A percentile compares a stretch with the other conserved stretches of the same genome.
Conservation (phyloP, 352 stramenopile species). For the Phytophthora pisi region DNA sequence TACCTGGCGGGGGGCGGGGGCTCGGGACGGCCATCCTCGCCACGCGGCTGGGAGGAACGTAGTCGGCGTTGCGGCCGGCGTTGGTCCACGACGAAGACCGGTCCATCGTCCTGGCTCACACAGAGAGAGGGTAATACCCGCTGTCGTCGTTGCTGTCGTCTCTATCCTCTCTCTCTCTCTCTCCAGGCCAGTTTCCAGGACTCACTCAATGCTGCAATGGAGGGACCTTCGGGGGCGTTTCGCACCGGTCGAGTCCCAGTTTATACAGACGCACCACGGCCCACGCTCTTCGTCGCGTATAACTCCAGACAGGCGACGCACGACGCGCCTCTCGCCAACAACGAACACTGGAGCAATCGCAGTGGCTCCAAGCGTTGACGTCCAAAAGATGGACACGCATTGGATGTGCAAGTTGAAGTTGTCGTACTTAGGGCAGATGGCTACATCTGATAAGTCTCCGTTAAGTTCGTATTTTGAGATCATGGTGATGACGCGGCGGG, state of each 20-base stretch:
- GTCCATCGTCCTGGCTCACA: slow-evolving; percentile 16
- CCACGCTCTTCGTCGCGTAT: slow-evolving; percentile 4
- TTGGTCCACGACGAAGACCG: slow-evolving; percentile 29
- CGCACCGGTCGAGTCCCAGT: slow-evolving; percentile 6
- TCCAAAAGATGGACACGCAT: not conserved
- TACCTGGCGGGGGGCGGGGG: slow-evolving; percentile 27
- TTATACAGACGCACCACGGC: slow-evolving; percentile 14
- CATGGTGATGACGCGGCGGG: slow-evolving; percentile 27
- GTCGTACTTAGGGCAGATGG: slow-evolving; percentile 13
- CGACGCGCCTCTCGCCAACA: not conserved
- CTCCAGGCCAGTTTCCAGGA: slow-evolving; percentile 12
- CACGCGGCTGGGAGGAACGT: slow-evolving; percentile 28
- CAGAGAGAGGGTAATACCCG: not conserved
- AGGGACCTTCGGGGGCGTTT: slow-evolving; percentile 13
- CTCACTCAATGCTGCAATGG: slow-evolving; percentile 7
- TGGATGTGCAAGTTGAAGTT: slow-evolving; percentile 14
- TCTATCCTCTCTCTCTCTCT: not conserved
- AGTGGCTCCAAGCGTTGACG: not conserved
- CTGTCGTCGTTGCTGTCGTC: not conserved
- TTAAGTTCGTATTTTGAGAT: slow-evolving; percentile 8
- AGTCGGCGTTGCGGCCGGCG: slow-evolving; percentile 18
- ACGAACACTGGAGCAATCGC: not conserved
- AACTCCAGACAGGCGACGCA: not conserved
- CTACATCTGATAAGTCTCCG: not conserved
- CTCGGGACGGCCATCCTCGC: slow-evolving; percentile 32